A percentile compares a stretch with the other conserved stretches of the same genome.
Conservation (phyloP, 805 yeast species). For the Torulaspora maleeae region DNA sequence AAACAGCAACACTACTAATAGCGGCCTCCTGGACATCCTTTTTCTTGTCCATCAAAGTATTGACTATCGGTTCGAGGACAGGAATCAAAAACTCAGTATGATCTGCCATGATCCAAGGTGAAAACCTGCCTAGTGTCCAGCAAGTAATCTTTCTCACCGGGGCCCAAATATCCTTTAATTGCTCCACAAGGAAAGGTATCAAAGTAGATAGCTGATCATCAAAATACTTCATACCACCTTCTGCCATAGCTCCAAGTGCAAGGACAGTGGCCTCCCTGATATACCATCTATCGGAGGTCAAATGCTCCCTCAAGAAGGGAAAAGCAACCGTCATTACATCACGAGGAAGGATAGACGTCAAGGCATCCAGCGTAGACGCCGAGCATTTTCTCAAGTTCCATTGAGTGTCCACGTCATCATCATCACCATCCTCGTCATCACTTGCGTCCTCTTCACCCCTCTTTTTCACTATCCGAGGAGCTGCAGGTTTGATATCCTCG, state of each 20-base stretch:
- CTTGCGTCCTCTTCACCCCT: constrained; percentile 46
- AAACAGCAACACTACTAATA: constrained; percentile 77
- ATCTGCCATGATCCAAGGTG: constrained; percentile 74
- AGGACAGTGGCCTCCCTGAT: constrained; percentile 88
- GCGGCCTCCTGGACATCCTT: constrained; percentile 96
- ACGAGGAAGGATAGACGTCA: constrained; percentile 64
- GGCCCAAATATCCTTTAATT: constrained; percentile 69
- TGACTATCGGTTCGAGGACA: constrained; percentile 70
- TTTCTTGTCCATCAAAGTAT: constrained; percentile 72
- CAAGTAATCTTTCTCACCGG: constrained; percentile 90
- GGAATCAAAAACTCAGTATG: constrained; percentile 68
- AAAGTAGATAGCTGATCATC: constrained; percentile 69
- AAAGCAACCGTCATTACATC: constrained; percentile 62
- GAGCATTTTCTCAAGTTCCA: constrained; percentile 94
- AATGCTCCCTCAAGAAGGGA: constrained; percentile 69
- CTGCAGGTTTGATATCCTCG: constrained; percentile 82
- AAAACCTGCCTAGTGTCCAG: constrained; percentile 89
- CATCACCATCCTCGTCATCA: constrained; percentile 65
- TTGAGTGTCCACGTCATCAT: constrained; percentile 59
- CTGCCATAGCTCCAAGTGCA: constrained; percentile 93
- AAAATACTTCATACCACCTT: constrained; percentile 73
- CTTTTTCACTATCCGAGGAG: constrained; percentile 58
- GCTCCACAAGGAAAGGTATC: constrained; percentile 78
- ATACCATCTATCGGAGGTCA: constrained; percentile 75
- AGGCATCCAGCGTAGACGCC: constrained; percentile 84